These are phyloP conservation scores for Metschnikowia aberdeeniae DNA, from an alignment of 805 yeast species.

Conservation along the genomic window DNA sequence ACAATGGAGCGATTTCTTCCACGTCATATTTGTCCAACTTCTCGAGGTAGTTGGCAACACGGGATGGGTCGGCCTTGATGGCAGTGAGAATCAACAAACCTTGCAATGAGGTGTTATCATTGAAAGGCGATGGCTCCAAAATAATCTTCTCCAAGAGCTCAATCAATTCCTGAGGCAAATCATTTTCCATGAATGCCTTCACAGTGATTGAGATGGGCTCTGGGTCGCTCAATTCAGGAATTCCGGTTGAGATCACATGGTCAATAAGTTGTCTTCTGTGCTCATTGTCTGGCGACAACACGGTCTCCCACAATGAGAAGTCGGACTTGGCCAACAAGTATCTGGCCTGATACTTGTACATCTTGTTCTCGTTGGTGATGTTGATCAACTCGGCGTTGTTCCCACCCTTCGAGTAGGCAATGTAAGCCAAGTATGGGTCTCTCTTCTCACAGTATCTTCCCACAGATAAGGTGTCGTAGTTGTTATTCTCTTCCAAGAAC, in stretches of 20 bases:
- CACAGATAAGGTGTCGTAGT: constrained; percentile 89
- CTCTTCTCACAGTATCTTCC: constrained; percentile 99
- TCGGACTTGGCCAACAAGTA: constrained; percentile 89
- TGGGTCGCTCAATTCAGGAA: constrained; percentile 89
- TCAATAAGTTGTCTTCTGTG: constrained; percentile 92
- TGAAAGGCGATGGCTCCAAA: constrained; percentile 95
- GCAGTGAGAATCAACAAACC: constrained; percentile 92
- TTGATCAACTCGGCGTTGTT: constrained; percentile 85
- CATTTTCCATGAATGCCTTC: constrained; percentile 93
- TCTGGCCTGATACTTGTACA: constrained; percentile 99
- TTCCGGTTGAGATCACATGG: constrained; percentile 92
- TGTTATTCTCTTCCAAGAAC: constrained; percentile 85
- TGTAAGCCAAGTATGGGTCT: constrained; percentile 96
- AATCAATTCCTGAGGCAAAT: constrained; percentile 86
- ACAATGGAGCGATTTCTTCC: constrained; percentile 86
- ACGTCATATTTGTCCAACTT: constrained; percentile 89
- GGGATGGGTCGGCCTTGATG: constrained; percentile 86
- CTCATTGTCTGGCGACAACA: constrained; percentile 66
- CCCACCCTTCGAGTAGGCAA: constrained; percentile 93
- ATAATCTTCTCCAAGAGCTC: constrained; percentile 94
- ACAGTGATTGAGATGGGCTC: constrained; percentile 92
- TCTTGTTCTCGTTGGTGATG: constrained; percentile 93
- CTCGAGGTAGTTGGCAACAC: constrained; percentile 79
- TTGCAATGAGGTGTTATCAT: constrained; percentile 91
- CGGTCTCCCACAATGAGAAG: constrained; percentile 73